These are phyloP conservation scores for Sporothrix variecibatus DNA, from an alignment of 2,329 filamentous ascomycete genomes.

Conservation along the genomic window DNA sequence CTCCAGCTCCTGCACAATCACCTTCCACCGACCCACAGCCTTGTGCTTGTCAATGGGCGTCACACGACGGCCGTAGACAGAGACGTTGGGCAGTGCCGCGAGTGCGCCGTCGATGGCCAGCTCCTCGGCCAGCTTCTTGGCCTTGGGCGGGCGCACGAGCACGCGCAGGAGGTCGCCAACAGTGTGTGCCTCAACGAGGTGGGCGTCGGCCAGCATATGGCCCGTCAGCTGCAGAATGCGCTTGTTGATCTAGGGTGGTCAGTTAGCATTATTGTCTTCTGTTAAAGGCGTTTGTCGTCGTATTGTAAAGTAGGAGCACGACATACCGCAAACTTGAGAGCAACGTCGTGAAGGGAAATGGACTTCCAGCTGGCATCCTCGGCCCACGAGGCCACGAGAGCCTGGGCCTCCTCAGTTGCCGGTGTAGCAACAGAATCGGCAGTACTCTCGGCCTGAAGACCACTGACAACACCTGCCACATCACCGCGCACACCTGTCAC, in stretches of 20 bases:
- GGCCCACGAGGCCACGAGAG: constrained; percentile 49
- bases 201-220: constrained; percentile 69
- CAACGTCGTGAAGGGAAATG: constrained; percentile 57
- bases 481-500: constrained; percentile 37
- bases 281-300: not conserved
- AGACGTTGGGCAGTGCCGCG: constrained; percentile 66
- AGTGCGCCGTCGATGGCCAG: constrained; percentile 54
- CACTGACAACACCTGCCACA: constrained; percentile 34
- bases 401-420: constrained; percentile 43
- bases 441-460: constrained; percentile 32
- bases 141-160: constrained; percentile 56
- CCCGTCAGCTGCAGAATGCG: constrained; percentile 81
- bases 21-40: constrained; percentile 45
- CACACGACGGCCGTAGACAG: constrained; percentile 63
- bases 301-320: not conserved
- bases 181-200: constrained; percentile 58
- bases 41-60: constrained; percentile 73
- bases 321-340: constrained; percentile 74
- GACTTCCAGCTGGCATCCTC: constrained; percentile 56
- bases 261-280: not conserved
- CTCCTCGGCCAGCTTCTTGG: constrained; percentile 63
- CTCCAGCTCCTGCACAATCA: constrained; percentile 40
- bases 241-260: constrained; percentile 67
- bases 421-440: constrained; percentile 26
- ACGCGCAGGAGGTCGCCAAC: constrained; percentile 57